These are phyloP conservation scores for Termitomyces sp. DNA, from an alignment of 768 basidiomycete genomes.

Conservation along the genomic window DNA sequence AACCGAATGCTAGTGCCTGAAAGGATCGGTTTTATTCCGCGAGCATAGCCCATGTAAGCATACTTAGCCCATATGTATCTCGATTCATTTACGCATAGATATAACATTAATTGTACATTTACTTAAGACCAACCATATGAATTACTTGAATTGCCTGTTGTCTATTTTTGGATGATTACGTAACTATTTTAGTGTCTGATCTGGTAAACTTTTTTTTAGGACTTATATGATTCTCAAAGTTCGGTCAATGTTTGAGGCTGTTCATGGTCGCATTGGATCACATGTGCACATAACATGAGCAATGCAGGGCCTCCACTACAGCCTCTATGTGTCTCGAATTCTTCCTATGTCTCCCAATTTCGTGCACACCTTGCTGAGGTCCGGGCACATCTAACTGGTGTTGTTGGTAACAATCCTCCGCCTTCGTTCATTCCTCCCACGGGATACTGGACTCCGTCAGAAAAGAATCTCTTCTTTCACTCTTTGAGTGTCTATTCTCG, in stretches of 20 bases:
- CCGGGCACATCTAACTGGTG: constrained; percentile 35
- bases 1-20: background rate
- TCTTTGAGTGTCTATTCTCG: constrained; percentile 64
- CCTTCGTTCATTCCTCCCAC: constrained; percentile 35
- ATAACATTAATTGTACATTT: background rate
- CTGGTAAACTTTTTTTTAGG: background rate
- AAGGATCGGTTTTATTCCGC: too few relatives aligned
- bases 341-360: constrained; percentile 25
- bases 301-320: constrained; percentile 7
- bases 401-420: constrained; percentile 21
- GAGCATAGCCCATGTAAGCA: background rate
- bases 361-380: constrained; percentile 31
- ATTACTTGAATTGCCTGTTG: background rate
- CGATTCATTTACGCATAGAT: background rate
- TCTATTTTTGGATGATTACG: background rate
- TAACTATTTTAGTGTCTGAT: background rate
- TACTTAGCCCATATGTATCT: background rate
- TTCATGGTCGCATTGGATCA: constrained; percentile 1
- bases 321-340: constrained; percentile 11
- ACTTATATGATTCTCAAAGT: background rate
- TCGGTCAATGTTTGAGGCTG: constrained; percentile 9
- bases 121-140: too few relatives aligned
- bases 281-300: constrained; percentile 19
- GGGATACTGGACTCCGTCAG: constrained; percentile 62
- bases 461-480: constrained; percentile 72